Base-by-base conservation (phyloP, 108 stramenopile species). In the Nannochloropsis gaditana region DNA sequence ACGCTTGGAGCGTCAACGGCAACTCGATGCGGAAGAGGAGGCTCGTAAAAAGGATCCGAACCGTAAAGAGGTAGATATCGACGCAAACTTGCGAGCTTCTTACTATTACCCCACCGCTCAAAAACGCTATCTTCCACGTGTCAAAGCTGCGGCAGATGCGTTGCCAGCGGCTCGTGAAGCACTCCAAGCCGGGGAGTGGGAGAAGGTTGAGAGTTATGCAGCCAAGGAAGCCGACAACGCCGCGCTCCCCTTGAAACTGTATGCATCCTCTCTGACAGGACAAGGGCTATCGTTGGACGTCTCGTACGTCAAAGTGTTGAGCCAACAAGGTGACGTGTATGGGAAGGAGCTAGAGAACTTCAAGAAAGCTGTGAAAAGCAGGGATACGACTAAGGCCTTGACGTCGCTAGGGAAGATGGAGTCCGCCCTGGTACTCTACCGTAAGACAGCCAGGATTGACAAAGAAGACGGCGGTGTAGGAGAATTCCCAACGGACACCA, bases 51-150 rank as follows among this genome's bases (percentile, higher is more conserved):
- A 73, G 19, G 59, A 73, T 8, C 59, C 59, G 19, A 73, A 73
- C n/a, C 59, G 59, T n/a, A 73, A 73, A 73, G 59, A 73, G n/a
- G 59, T 73, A n/a, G 59, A 73, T 3, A 73, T 73, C n/a, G 59
- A 73, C 6, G 59, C 59, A 15, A 73, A 73, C n/a, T n/a, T 73
- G 19, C 59, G 59, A n/a, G 59, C 59, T n/a, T 73, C 59, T n/a
- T 73, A 73, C 59, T 73, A 73, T n/a, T 73, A 73, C 8, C 59
- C 59, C 59, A 73, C 59, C n/a, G 59, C 59, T 8, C 59, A 73
- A 73, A 73, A 73, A 8, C 59, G 59, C 59, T 73, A 73, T n/a
- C 59, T 73, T 8, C 59, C 59, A 15, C 59, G 59, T 8, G 59
- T 73, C 59, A 73, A 73, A n/a, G 59, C 59, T n/a, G 59, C 59